Evolutionary conservation across 1,284 basidiomycete species (phyloP).

Genomic region (Thelephora terrestris): DNA sequence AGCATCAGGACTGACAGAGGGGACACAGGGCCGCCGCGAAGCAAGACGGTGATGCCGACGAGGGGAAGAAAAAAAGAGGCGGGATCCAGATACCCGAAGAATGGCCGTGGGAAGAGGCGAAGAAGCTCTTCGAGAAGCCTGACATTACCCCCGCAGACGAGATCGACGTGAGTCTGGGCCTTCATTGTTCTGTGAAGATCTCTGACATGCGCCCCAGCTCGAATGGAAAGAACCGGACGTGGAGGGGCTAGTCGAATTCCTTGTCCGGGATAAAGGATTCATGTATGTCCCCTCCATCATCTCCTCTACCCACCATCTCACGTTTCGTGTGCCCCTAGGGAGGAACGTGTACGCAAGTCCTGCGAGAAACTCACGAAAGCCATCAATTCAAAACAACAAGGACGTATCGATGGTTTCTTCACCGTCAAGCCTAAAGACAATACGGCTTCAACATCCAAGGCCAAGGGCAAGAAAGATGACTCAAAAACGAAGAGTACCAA

Average conservation of each 20-base stretch:
- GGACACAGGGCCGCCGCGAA: conserved; percentile 29
- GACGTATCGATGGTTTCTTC: conserved; percentile 94
- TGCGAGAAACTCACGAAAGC: conserved; percentile 88
- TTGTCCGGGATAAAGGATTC: conserved; percentile 95
- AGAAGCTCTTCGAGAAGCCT: conserved; percentile 81
- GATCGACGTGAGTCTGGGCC: conserved; percentile 56
- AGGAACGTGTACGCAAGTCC: conserved; percentile 93
- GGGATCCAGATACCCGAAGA: conserved; percentile 81
- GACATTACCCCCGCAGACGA: conserved; percentile 83
- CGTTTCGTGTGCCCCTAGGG: conserved; percentile 37
- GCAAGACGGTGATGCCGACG: conserved; percentile 44
- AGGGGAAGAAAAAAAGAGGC: conserved; percentile 45
- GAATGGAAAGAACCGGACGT: conserved; percentile 94
- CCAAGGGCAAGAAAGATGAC: conserved; percentile 18
- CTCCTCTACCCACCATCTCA: conserved; percentile 1
- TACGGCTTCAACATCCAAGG: conserved; percentile 29
- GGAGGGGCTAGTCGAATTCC: conserved; percentile 89
- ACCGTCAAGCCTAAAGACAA: conserved; percentile 48
- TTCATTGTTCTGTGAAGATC: neutral
- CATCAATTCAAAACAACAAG: conserved; percentile 90
- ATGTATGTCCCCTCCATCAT: conserved; percentile 47
- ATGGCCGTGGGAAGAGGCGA: conserved; percentile 96
- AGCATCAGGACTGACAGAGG: neutral
- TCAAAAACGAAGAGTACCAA: conserved; percentile 44
- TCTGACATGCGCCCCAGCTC: conserved; percentile 38